These are phyloP conservation scores for Mucor sp. DNA, from an alignment of 371 early-diverging fungal genomes.

Conservation along the genomic window DNA sequence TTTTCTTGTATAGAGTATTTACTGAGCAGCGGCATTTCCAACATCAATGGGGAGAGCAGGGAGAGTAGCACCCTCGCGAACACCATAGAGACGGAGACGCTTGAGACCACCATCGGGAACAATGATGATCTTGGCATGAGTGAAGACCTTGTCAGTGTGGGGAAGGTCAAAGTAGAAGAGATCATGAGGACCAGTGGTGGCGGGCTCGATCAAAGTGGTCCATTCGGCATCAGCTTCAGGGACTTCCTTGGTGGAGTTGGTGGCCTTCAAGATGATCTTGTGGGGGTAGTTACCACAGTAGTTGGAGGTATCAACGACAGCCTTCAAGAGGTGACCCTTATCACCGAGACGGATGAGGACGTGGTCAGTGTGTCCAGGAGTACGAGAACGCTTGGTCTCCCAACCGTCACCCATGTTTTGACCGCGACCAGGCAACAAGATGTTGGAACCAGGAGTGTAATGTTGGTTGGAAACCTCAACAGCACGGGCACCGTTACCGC, in stretches of 20 bases:
- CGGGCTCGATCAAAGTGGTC: constrained; percentile 39
- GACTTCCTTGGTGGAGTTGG: constrained; percentile 40
- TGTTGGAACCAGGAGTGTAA: constrained; percentile 78
- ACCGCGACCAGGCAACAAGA: constrained; percentile 79
- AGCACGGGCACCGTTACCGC: constrained; percentile 76
- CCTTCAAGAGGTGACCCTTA: constrained; percentile 72
- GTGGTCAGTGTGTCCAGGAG: constrained; percentile 73
- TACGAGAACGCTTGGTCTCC: constrained; percentile 79
- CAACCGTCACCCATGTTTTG: constrained; percentile 75
- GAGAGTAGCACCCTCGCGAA: constrained; percentile 36
- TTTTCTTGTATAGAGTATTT: background rate
- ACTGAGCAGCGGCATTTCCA: constrained; percentile 16
- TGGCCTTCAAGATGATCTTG: constrained; percentile 63
- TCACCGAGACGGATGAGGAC: constrained; percentile 75
- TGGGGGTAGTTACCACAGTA: constrained; percentile 90
- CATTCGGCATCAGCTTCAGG: constrained; percentile 55
- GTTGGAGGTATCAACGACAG: constrained; percentile 83
- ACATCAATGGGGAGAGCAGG: constrained; percentile 41
- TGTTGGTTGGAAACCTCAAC: constrained; percentile 77
- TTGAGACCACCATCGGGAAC: constrained; percentile 81
- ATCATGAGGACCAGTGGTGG: constrained; percentile 59
- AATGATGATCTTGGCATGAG: constrained; percentile 67
- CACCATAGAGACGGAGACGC: constrained; percentile 65
- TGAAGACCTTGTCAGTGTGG: constrained; percentile 53
- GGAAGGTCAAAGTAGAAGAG: constrained; percentile 74